Conservation (phyloP, 2,329 filamentous ascomycete genomes). For the Trichoderma arundinaceum region DNA sequence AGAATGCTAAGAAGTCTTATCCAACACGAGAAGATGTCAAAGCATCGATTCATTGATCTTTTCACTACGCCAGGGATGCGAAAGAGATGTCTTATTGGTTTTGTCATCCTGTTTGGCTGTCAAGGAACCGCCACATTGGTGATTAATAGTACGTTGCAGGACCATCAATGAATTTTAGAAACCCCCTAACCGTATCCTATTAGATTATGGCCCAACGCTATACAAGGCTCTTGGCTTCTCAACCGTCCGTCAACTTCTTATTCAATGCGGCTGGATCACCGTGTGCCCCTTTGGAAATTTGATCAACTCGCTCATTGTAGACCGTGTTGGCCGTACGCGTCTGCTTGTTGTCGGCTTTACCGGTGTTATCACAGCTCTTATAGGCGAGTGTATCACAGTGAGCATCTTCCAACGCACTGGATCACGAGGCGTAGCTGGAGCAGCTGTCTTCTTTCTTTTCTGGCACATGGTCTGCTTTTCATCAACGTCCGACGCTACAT, state of each 20-base stretch:
- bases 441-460: slow-evolving; percentile 15
- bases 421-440: not conserved
- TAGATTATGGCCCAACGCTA: slow-evolving; percentile 17
- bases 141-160: slow-evolving; percentile 4
- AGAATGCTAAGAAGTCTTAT: slow-evolving; percentile 1
- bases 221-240: slow-evolving; percentile 20
- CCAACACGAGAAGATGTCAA: slow-evolving; percentile 6
- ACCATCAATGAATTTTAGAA: not conserved
- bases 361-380: slow-evolving; percentile 11
- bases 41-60: slow-evolving; percentile 13
- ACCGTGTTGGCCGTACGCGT: slow-evolving; percentile 8
- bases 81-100: slow-evolving; percentile 3
- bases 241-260: slow-evolving; percentile 6
- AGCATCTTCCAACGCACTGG: slow-evolving; percentile 12
- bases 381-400: slow-evolving; percentile 2
- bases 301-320: slow-evolving; percentile 9
- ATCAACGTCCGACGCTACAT: slow-evolving; percentile 8
- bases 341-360: slow-evolving; percentile 9
- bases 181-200: not conserved
- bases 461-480: slow-evolving; percentile 12
- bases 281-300: slow-evolving; percentile 12
- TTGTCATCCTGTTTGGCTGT: slow-evolving; percentile 7
- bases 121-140: slow-evolving; percentile 8
- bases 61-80: slow-evolving; percentile 6
- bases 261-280: slow-evolving; percentile 9